phyloP scores from a whole-genome alignment of 2,329 filamentous ascomycete species.

The Fusarium abutilonis region DNA sequence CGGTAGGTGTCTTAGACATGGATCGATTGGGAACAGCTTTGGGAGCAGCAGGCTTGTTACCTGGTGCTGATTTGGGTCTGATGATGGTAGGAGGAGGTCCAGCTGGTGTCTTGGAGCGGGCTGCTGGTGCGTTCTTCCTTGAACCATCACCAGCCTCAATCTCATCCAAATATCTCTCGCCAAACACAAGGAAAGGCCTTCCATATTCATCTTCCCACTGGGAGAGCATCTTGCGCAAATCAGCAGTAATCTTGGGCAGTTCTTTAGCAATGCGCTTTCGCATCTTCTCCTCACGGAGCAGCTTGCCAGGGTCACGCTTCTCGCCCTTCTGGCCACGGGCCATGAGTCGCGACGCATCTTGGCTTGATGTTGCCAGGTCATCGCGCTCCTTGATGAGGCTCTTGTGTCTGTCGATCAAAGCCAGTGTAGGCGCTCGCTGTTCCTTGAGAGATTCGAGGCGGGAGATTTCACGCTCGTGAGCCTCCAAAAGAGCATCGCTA shows the following conservation, averaged over 20 bases:
- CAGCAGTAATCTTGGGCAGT: constrained; percentile 86
- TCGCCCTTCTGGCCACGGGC: constrained; percentile 91
- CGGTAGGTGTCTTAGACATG: constrained; percentile 66
- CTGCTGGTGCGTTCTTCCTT: constrained; percentile 62
- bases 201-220: constrained; percentile 94
- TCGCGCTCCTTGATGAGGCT: constrained; percentile 86
- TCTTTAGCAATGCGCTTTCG: constrained; percentile 97
- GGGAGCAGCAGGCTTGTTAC: constrained; percentile 29
- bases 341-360: constrained; percentile 94
- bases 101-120: constrained; percentile 78
- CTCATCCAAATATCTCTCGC: constrained; percentile 87
- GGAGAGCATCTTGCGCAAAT: constrained; percentile 84
- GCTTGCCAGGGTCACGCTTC: constrained; percentile 90
- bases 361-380: constrained; percentile 87
- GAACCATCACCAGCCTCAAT: constrained; percentile 70
- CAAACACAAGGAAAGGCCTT: constrained; percentile 90
- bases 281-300: constrained; percentile 97
- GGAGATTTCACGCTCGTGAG: constrained; percentile 90
- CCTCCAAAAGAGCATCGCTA: constrained; percentile 92
- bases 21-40: constrained; percentile 52
- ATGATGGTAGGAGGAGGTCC: constrained; percentile 61
- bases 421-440: constrained; percentile 84
- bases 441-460: constrained; percentile 84
- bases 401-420: constrained; percentile 84
- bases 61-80: constrained; percentile 51